Evolutionary conservation across 202 grass and related monocot genomes (phyloP).

Genomic region (Bolboschoenoplectus hybrid): DNA sequence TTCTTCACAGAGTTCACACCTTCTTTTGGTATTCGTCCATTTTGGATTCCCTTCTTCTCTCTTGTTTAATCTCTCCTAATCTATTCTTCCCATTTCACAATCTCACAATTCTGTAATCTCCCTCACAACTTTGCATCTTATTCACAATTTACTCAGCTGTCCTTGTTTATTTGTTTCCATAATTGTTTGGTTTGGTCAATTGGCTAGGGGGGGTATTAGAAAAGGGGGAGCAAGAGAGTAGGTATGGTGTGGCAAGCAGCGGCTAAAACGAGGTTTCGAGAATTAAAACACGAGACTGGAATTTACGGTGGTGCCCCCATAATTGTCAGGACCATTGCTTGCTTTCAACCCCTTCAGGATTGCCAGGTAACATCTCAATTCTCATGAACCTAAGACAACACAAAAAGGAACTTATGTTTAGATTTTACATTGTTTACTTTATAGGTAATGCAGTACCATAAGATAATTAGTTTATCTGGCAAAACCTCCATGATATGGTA

Average conservation of each 20-base stretch:
- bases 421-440: not conserved
- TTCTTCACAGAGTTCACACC: not conserved
- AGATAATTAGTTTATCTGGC: not conserved
- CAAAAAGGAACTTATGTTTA: slow-evolving; percentile 12
- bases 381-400: not conserved
- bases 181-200: slow-evolving; percentile 36
- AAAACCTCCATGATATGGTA: not conserved
- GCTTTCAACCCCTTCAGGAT: slow-evolving; percentile 79
- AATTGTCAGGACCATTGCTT: slow-evolving; percentile 75
- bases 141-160: slow-evolving; percentile 17
- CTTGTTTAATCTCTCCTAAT: not conserved
- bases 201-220: slow-evolving; percentile 24
- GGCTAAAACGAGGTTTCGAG: slow-evolving; percentile 75
- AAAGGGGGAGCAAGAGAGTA: slow-evolving; percentile 57
- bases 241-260: slow-evolving; percentile 97
- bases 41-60: not conserved
- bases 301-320: slow-evolving; percentile 52
- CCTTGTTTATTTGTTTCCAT: slow-evolving; percentile 40
- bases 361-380: slow-evolving; percentile 68
- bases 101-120: slow-evolving; percentile 5
- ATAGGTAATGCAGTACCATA: not conserved
- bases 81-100: slow-evolving; percentile 30
- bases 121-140: slow-evolving; percentile 2
- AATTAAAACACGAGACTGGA: slow-evolving; percentile 90
- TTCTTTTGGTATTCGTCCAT: not conserved